phyloP scores from a whole-genome alignment of 2,329 filamentous ascomycete genomes.

The Penicillium carneum region DNA sequence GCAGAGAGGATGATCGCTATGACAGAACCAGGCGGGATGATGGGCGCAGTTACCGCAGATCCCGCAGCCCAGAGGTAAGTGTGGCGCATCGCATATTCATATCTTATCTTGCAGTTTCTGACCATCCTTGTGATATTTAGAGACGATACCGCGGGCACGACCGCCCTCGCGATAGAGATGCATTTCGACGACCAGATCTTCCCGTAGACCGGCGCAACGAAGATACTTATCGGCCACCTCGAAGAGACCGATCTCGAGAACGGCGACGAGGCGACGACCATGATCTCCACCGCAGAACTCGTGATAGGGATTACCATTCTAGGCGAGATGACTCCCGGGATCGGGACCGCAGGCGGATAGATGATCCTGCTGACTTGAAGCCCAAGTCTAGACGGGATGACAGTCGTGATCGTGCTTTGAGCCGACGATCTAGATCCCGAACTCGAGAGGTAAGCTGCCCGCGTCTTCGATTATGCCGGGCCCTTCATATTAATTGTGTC shows the following conservation, averaged over 20 bases:
- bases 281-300: slow-evolving; percentile 67
- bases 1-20: slow-evolving; percentile 62
- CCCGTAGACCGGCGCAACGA: slow-evolving; percentile 66
- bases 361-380: slow-evolving; percentile 75
- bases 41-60: slow-evolving; percentile 55
- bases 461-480: background rate
- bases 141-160: slow-evolving; percentile 60
- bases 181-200: slow-evolving; percentile 72
- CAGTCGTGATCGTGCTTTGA: slow-evolving; percentile 63
- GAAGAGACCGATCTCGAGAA: slow-evolving; percentile 70
- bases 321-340: slow-evolving; percentile 79
- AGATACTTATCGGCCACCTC: slow-evolving; percentile 66
- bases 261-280: slow-evolving; percentile 67
- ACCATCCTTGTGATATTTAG: slow-evolving; percentile 49
- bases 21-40: slow-evolving; percentile 62
- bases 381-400: slow-evolving; percentile 71
- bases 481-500: slow-evolving; percentile 11
- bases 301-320: slow-evolving; percentile 72
- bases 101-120: slow-evolving; percentile 13
- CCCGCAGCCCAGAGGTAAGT: slow-evolving; percentile 58
- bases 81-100: slow-evolving; percentile 26
- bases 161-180: slow-evolving; percentile 64
- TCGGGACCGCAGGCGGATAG: slow-evolving; percentile 68
- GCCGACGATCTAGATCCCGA: slow-evolving; percentile 59
- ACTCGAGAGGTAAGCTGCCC: slow-evolving; percentile 64